Base-by-base conservation (phyloP, 345 rosid species). In the Rhizophora mangle region DNA sequence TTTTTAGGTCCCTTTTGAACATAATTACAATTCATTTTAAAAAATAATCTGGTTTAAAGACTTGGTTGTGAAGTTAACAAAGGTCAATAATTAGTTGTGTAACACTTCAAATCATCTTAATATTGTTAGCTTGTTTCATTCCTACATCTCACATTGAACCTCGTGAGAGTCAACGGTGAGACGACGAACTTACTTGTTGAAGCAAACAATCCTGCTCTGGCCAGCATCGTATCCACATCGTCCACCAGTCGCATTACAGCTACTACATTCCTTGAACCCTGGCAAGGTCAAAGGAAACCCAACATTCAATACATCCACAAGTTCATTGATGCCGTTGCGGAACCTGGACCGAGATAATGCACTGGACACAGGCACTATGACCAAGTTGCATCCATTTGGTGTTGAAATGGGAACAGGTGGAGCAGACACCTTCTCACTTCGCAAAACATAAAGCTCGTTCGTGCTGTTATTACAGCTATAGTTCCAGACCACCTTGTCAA, bases 261-360 rank as follows among this genome's bases (percentile, higher is more conserved):
- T 10, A 6, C 62, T 60, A 26, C 85, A 82, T 0, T 64, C 68
- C 10, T 20, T 64, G 3, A 64, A 57, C 22, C 15, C 39, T 3
- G 68, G 62, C 82, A 79, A 79, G 3, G 30, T 47, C 75, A 82
- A 63, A 5, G 76, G 62, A 69, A 82, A 72, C 47, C 85, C 85
- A 6, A 67, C 34, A 0, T 19, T 51, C 73, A 82, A 62, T 49
- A 24, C 57, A 4, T 22, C 26, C 5, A 65, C 1, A 18, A 74
- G 63, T 20, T 27, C 20, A 46, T 5, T 29, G 34, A 29, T 63
- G 18, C 1, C 5, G 21, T 53, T 68, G 10, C 0, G 19, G 18
- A 65, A 51, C 20, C 27, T 8, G 5, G n/a, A 37, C 29, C 5
- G 3, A 4, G 34, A 10, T 24, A 53, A 6, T 19, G 16, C 16